A percentile compares a stretch with the other conserved stretches of the same genome.
Evolutionary conservation across 23 red algal genomes (phyloP).

Genomic region (Gracilaria gracilis): DNA sequence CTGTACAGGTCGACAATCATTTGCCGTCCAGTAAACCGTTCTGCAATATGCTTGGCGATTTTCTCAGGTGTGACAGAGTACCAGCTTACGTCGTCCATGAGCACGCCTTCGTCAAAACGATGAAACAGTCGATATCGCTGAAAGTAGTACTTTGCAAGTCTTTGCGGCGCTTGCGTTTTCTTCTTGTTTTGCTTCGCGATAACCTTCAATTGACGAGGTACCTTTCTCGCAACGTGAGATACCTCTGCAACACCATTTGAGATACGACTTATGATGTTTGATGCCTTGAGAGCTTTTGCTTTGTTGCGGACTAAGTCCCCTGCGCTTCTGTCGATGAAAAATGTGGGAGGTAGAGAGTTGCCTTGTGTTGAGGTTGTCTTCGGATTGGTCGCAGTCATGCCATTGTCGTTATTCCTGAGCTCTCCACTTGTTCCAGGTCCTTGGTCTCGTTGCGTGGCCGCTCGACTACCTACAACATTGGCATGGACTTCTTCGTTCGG

Average conservation of each 20-base stretch:
- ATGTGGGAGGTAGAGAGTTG: neutral
- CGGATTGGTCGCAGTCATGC: neutral
- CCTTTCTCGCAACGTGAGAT: conserved; percentile 7
- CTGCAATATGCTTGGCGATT: conserved; percentile 92
- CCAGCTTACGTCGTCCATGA: conserved; percentile 81
- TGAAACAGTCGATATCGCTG: conserved; percentile 88
- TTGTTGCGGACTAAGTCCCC: neutral
- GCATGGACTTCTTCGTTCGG: neutral
- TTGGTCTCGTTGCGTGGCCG: neutral
- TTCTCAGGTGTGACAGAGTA: conserved; percentile 93
- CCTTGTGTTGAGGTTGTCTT: neutral
- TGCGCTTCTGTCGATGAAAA: neutral
- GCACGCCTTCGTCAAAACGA: conserved; percentile 82
- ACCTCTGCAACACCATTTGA: neutral
- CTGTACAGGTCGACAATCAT: conserved; percentile 76
- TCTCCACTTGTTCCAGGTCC: neutral
- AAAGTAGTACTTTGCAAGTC: conserved; percentile 76
- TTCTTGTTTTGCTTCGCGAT: neutral
- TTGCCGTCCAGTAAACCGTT: conserved; percentile 57
- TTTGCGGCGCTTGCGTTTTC: neutral
- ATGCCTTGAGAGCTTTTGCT: neutral
- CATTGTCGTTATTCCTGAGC: neutral
- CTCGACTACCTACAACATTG: neutral
- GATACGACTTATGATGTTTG: neutral
- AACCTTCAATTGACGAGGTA: neutral